Conservation (phyloP, 805 yeast species). For the Hanseniaspora thailandica region DNA sequence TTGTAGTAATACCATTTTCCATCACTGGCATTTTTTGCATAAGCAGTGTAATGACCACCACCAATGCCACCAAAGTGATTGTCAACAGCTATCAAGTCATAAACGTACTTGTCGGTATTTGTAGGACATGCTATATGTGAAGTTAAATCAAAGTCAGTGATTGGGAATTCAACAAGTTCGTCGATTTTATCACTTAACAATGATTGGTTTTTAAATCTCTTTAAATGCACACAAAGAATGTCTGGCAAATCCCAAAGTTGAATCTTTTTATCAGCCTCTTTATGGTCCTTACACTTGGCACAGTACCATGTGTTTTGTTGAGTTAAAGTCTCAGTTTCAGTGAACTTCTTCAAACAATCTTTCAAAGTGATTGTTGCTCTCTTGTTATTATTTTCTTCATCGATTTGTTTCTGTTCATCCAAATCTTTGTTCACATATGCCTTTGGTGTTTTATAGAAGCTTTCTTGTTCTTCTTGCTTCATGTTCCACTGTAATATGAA, state of each 20-base stretch:
- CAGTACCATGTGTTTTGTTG: slow-evolving; percentile 91
- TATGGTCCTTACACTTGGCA: slow-evolving; percentile 75
- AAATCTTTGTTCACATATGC: not conserved
- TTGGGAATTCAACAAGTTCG: slow-evolving; percentile 75
- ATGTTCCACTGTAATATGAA: slow-evolving; percentile 11
- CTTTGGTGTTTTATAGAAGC: slow-evolving; percentile 16
- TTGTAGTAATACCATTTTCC: slow-evolving; percentile 80
- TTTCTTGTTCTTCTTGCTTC: slow-evolving; percentile 41
- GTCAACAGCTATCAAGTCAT: slow-evolving; percentile 85
- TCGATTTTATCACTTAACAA: slow-evolving; percentile 84
- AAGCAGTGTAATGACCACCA: slow-evolving; percentile 94
- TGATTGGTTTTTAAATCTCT: slow-evolving; percentile 74
- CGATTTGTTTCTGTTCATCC: slow-evolving; percentile 15
- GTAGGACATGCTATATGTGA: slow-evolving; percentile 35
- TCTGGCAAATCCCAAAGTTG: slow-evolving; percentile 94
- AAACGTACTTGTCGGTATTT: slow-evolving; percentile 32
- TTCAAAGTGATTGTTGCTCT: slow-evolving; percentile 44
- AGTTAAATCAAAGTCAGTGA: slow-evolving; percentile 63
- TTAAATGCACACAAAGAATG: slow-evolving; percentile 75
- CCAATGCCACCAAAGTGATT: slow-evolving; percentile 94
- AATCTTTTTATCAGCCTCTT: slow-evolving; percentile 81
- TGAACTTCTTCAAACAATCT: slow-evolving; percentile 64
- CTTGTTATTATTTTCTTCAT: slow-evolving; percentile 19
- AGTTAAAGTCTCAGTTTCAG: slow-evolving; percentile 73
- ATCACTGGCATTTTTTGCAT: slow-evolving; percentile 67